Base-by-base conservation (phyloP, 768 basidiomycete species). In the Leucosporidium scottii region DNA sequence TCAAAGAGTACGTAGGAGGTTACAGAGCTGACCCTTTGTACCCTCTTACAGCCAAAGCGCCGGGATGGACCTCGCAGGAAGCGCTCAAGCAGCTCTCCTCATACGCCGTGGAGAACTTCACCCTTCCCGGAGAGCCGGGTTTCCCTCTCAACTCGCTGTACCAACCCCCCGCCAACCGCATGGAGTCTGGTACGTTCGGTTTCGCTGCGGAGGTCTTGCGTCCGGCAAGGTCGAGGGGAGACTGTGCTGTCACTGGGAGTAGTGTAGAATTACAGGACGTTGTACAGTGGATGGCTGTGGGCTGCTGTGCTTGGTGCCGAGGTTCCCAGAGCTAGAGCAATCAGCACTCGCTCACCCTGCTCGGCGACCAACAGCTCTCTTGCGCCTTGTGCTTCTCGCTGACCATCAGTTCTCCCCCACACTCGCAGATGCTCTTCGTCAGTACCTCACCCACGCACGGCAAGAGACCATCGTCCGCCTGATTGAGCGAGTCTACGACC, bases 61-160 rank as follows among this genome's bases (percentile, higher is more conserved):
- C 39, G 18, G 62, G 62, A 0, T 76, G 72, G 75, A 84, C 83
- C 51, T 87, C 88, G 80, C 87, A 89, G 39, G 92, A 94, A 76
- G 96, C 94, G 0, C 81, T 82, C 48, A 99, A 98, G 80, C 78
- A 83, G 53, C 82, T 99, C 67, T 93, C 92, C 70, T 97, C 93
- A 0, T 85, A 94, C 61, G 87, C 93, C 12, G 90, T 99, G 30
- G 96, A 97, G 75, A 88, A 83, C 75, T 98, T 98, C 75, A 82
- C 93, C 3, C 84, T 98, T 62, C 96, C 96, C 4, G 96, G 96
- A 47, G 96, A 99, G 76, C 92, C 94, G 51, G 90, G 86, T 75
- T 99, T 99, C 79, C 85, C 88, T 34, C 78, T 99, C 74, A 98
- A 98, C 75, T 83, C 91, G 23, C 88, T 98, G 78, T 98, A 97